These are phyloP conservation scores for Talaromyces islandicus DNA, from an alignment of 2,329 filamentous ascomycete genomes.

Conservation along the genomic window DNA sequence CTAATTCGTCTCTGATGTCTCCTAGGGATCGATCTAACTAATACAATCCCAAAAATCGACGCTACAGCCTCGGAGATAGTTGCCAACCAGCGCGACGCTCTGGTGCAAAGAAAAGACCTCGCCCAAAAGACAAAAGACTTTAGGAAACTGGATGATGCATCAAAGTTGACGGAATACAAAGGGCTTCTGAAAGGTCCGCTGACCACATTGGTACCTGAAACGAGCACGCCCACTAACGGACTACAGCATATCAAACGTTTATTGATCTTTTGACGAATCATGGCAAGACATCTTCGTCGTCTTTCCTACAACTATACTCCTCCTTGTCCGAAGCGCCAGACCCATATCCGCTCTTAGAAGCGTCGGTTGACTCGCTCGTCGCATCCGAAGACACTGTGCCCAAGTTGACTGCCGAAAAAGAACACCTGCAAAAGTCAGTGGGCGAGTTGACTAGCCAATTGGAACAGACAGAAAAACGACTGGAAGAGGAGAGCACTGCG, in stretches of 20 bases:
- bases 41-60: constrained; percentile 78
- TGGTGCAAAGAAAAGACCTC: constrained; percentile 90
- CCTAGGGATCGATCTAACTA: constrained; percentile 78
- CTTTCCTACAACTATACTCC: constrained; percentile 89
- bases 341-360: constrained; percentile 91
- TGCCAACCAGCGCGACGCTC: constrained; percentile 86
- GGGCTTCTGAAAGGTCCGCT: constrained; percentile 70
- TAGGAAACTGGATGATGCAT: constrained; percentile 81
- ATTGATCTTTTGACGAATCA: constrained; percentile 96
- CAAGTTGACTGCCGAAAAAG: constrained; percentile 81
- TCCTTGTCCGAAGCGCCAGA: constrained; percentile 92
- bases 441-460: constrained; percentile 70
- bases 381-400: constrained; percentile 88
- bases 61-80: constrained; percentile 94
- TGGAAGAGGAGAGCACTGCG: constrained; percentile 70
- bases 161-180: constrained; percentile 85
- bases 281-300: constrained; percentile 86
- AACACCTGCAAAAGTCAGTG: constrained; percentile 75
- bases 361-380: constrained; percentile 89
- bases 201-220: constrained; percentile 6
- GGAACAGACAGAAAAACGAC: constrained; percentile 71
- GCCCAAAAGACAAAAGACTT: constrained; percentile 99
- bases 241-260: constrained; percentile 85
- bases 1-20: constrained; percentile 4
- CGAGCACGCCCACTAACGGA: background rate